These are phyloP conservation scores for Suhomyces sp. DNA, from an alignment of 805 yeast genomes.

Conservation along the genomic window DNA sequence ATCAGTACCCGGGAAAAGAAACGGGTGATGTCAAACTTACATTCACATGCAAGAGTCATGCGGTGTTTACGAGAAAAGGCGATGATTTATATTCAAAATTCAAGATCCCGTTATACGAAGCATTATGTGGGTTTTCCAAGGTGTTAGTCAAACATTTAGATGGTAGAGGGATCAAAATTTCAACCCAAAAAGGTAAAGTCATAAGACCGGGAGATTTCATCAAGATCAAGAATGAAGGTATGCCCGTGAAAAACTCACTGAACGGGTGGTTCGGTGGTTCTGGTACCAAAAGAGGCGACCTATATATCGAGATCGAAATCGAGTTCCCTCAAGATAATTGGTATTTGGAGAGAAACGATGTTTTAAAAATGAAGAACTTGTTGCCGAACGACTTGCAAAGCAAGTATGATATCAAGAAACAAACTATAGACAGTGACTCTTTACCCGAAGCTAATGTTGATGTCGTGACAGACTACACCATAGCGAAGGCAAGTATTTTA, in stretches of 20 bases:
- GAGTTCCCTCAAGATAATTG: conserved; percentile 85
- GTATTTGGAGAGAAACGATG: conserved; percentile 73
- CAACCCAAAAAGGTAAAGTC: conserved; percentile 77
- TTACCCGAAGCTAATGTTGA: conserved; percentile 40
- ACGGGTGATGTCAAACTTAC: conserved; percentile 79
- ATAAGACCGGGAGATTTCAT: conserved; percentile 72
- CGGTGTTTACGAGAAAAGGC: conserved; percentile 53
- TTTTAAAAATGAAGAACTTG: conserved; percentile 51
- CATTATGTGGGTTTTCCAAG: conserved; percentile 78
- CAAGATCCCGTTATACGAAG: conserved; percentile 69
- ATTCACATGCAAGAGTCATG: conserved; percentile 51
- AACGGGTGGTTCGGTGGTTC: conserved; percentile 27
- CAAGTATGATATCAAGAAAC: conserved; percentile 22
- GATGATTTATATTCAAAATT: conserved; percentile 63
- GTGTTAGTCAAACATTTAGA: conserved; percentile 73
- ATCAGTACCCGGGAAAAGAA: conserved; percentile 66
- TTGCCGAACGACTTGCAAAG: conserved; percentile 46
- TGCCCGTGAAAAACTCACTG: conserved; percentile 58
- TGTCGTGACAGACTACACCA: conserved; percentile 33
- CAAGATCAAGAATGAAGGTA: conserved; percentile 71
- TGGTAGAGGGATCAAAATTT: conserved; percentile 65
- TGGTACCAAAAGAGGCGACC: conserved; percentile 54
- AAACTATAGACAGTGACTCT: conserved; percentile 24
- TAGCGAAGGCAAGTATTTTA: conserved; percentile 23
- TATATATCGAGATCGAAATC: conserved; percentile 67